A percentile compares a stretch with the other conserved stretches of the same genome.
Evolutionary conservation across 306 rosid species (phyloP).

Genomic region (Gynostemma pentaphyllum): DNA sequence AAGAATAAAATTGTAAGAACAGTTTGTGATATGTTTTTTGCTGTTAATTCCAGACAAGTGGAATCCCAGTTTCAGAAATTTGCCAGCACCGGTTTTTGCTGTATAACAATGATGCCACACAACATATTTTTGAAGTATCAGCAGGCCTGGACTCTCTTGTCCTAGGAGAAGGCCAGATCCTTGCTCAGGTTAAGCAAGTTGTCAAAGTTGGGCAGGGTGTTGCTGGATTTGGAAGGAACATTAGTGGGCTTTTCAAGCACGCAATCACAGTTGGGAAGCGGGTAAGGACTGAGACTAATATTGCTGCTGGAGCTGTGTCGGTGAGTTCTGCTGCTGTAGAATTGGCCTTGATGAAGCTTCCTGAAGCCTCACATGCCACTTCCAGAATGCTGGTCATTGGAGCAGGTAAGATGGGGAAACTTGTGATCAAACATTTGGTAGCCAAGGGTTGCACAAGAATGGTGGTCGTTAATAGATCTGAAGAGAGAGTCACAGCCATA

Average conservation of each 20-base stretch:
- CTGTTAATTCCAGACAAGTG: constrained; percentile 63
- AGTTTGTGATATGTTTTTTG: neutral
- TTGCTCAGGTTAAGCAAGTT: constrained; percentile 98
- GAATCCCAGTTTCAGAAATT: constrained; percentile 79
- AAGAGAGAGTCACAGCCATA: constrained; percentile 76
- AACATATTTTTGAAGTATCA: constrained; percentile 84
- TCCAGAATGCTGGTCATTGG: constrained; percentile 80
- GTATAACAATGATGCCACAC: constrained; percentile 82
- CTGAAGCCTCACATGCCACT: constrained; percentile 46
- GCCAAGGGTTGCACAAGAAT: constrained; percentile 82
- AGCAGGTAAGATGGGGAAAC: constrained; percentile 99
- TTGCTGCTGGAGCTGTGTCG: constrained; percentile 96
- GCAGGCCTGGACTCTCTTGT: constrained; percentile 98
- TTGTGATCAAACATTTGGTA: constrained; percentile 88
- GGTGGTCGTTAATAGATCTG: constrained; percentile 85
- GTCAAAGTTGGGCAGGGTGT: constrained; percentile 97
- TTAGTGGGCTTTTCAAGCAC: constrained; percentile 92
- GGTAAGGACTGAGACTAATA: constrained; percentile 92
- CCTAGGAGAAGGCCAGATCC: constrained; percentile 98
- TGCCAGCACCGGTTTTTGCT: constrained; percentile 73
- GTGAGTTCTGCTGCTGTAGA: constrained; percentile 98
- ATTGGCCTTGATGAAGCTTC: constrained; percentile 85
- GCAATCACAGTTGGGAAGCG: constrained; percentile 97
- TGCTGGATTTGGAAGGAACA: constrained; percentile 86
- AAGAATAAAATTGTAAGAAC: neutral